These are phyloP conservation scores for Diaporthe caulivora DNA, from an alignment of 2,329 filamentous ascomycete species.

Conservation along the genomic window DNA sequence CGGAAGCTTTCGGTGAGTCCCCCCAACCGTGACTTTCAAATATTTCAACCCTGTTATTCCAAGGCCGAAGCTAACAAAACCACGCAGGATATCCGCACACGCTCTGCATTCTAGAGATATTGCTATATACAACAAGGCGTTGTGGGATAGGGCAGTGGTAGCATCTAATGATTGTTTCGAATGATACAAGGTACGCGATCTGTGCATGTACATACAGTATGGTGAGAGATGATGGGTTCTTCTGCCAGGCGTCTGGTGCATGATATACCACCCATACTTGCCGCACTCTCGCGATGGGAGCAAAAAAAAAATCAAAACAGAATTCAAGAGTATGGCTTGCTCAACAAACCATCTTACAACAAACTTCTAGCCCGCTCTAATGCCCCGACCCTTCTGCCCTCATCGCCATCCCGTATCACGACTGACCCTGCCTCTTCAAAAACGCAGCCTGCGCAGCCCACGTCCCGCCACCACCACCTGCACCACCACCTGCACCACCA, in stretches of 20 bases:
- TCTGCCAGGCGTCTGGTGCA: constrained; percentile 29
- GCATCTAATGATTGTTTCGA: constrained; percentile 31
- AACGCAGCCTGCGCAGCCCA: constrained; percentile 40
- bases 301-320: neutral
- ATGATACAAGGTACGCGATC: constrained; percentile 32
- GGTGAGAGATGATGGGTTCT: constrained; percentile 29
- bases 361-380: neutral
- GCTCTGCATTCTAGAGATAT: constrained; percentile 67
- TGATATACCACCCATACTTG: constrained; percentile 16
- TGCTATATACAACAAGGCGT: constrained; percentile 32
- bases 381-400: neutral
- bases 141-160: constrained; percentile 23
- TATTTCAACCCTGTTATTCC: constrained; percentile 31
- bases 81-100: constrained; percentile 66
- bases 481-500: neutral
- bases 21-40: too few species aligned
- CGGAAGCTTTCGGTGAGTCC: constrained; percentile 84
- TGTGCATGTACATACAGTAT: constrained; percentile 30
- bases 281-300: constrained; percentile 8
- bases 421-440: constrained; percentile 32
- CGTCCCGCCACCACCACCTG: constrained; percentile 24
- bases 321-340: constrained; percentile 17
- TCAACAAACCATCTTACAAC: constrained; percentile 28
- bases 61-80: constrained; percentile 39
- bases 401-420: neutral